Conservation (phyloP, 352 stramenopile species). For the Globisporangium spinosum region DNA sequence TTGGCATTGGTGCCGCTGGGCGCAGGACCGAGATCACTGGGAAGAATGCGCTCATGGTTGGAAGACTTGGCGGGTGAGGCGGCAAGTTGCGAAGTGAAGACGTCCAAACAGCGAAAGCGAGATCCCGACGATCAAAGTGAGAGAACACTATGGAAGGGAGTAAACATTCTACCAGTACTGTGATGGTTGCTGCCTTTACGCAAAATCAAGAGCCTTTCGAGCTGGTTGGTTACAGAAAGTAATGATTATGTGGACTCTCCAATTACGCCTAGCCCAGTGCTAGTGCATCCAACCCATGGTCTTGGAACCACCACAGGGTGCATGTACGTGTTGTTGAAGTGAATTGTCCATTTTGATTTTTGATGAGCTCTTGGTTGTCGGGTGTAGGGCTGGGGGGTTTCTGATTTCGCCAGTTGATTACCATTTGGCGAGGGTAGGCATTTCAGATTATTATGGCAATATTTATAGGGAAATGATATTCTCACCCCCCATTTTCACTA, state of each 20-base stretch:
- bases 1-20: slow-evolving; percentile 28
- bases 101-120: too few species aligned
- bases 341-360: not conserved
- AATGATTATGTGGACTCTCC: not conserved
- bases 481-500: too few species aligned
- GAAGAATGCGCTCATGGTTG: slow-evolving; percentile 76
- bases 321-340: not conserved
- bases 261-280: not conserved
- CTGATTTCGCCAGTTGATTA: not conserved
- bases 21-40: slow-evolving; percentile 69
- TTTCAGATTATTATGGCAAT: not conserved
- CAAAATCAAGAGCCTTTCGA: not conserved
- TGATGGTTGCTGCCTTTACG: not conserved
- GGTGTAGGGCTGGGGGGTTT: not conserved
- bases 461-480: not conserved
- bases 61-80: not conserved
- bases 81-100: not conserved
- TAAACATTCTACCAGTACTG: not conserved
- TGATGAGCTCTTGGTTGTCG: not conserved
- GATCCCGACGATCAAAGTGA: not conserved
- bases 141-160: not conserved
- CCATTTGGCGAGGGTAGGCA: not conserved
- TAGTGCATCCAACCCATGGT: not conserved
- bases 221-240: not conserved
- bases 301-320: too few species aligned